Percentiles rank a stretch among this genome's conserved stretches.
phyloP scores from a whole-genome alignment of 192 early-diverging fungal species.

The Backusella australiensis region DNA sequence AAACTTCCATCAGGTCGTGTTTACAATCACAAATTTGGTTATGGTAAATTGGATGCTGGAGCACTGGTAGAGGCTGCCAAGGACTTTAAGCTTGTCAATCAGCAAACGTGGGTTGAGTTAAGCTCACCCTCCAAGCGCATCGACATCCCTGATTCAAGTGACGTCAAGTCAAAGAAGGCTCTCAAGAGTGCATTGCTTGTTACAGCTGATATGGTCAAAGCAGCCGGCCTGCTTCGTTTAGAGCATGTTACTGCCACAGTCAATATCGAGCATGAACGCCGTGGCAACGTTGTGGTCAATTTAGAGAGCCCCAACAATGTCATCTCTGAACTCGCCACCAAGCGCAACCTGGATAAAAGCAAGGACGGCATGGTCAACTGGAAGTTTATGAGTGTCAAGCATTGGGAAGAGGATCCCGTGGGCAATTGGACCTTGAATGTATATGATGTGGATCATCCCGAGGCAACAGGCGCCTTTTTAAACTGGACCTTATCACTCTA shows the following conservation, averaged over 20 bases:
- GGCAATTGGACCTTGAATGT: slow-evolving; percentile 77
- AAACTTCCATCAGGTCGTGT: slow-evolving; percentile 60
- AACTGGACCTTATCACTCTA: slow-evolving; percentile 64
- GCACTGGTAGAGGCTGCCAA: slow-evolving; percentile 74
- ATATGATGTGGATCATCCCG: slow-evolving; percentile 52
- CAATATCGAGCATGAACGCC: slow-evolving; percentile 65
- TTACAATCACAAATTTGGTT: slow-evolving; percentile 91
- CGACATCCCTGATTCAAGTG: slow-evolving; percentile 56
- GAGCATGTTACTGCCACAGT: slow-evolving; percentile 89
- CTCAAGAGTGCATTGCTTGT: slow-evolving; percentile 43
- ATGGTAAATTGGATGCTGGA: slow-evolving; percentile 83
- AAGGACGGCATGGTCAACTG: slow-evolving; percentile 72
- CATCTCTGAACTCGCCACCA: slow-evolving; percentile 62
- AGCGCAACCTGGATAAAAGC: slow-evolving; percentile 59
- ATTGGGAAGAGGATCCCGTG: slow-evolving; percentile 87
- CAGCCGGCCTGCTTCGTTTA: slow-evolving; percentile 54
- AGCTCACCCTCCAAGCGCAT: slow-evolving; percentile 41
- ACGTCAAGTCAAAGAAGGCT: slow-evolving; percentile 25
- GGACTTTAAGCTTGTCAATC: slow-evolving; percentile 56
- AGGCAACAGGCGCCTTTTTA: slow-evolving; percentile 52
- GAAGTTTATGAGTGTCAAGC: slow-evolving; percentile 92
- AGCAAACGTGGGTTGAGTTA: slow-evolving; percentile 56
- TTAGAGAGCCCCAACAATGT: slow-evolving; percentile 68
- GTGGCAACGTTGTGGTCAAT: slow-evolving; percentile 80
- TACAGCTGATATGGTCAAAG: slow-evolving; percentile 52